Conservation (phyloP, 176 grass and related monocot genomes). For the Cenchrus fungigraminus region DNA sequence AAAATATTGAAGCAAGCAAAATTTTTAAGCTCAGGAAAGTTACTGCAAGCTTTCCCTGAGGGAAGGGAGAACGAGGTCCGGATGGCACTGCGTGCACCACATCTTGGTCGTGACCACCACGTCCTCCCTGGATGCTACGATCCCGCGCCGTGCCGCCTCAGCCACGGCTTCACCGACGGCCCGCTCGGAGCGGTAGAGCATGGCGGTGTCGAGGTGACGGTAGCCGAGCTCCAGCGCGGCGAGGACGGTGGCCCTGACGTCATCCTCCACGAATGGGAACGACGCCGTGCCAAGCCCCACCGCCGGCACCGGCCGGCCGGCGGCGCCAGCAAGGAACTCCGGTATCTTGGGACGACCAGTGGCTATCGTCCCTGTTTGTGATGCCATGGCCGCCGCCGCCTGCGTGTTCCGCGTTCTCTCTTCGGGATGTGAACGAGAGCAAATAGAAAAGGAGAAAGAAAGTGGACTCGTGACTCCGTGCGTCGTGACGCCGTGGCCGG, state of each 20-base stretch:
- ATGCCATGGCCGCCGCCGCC: constrained; percentile 27
- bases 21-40: constrained; percentile 27
- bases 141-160: constrained; percentile 30
- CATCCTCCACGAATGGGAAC: constrained; percentile 29
- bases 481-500: too few relatives aligned
- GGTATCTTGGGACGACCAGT: constrained; percentile 20
- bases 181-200: constrained; percentile 53
- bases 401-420: neutral
- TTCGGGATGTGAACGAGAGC: too few relatives aligned
- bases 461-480: too few relatives aligned
- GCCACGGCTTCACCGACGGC: constrained; percentile 50
- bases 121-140: constrained; percentile 51
- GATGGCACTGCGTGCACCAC: constrained; percentile 78
- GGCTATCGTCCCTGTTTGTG: neutral
- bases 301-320: constrained; percentile 27
- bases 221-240: constrained; percentile 61
- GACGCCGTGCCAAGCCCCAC: constrained; percentile 53
- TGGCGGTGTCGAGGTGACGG: constrained; percentile 61
- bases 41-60: constrained; percentile 63
- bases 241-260: constrained; percentile 36
- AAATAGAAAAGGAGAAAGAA: too few relatives aligned
- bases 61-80: constrained; percentile 60
- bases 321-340: constrained; percentile 11
- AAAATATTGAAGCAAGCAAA: neutral
- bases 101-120: constrained; percentile 66